Evolutionary conservation across 2,329 filamentous ascomycete genomes (phyloP).

Genomic region (Nannizziopsis arthrosporioides): DNA sequence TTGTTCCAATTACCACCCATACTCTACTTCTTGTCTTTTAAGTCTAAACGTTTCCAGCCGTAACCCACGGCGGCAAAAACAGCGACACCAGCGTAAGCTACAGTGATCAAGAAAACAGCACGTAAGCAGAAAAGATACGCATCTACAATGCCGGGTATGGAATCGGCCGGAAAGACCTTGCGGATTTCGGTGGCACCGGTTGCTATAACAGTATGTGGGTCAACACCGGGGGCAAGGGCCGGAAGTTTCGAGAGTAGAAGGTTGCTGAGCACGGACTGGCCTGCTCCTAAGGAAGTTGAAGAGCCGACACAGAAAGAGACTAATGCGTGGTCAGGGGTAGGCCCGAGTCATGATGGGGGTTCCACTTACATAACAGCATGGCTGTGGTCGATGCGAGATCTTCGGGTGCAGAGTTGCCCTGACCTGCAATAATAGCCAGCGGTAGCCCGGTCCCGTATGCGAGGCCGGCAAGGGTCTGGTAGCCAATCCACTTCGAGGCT

Average conservation of each 20-base stretch:
- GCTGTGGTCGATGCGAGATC: constrained; percentile 23
- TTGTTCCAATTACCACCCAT: no score
- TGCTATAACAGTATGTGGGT: constrained; percentile 17
- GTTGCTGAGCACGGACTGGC: constrained; percentile 28
- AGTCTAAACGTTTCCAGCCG: constrained; percentile 2
- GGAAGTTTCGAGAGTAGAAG: constrained; percentile 12
- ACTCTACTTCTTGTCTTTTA: neutral
- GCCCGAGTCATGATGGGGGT: neutral
- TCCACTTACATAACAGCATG: constrained; percentile 17
- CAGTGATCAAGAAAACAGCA: constrained; percentile 16
- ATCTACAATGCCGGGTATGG: constrained; percentile 18
- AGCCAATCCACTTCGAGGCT: constrained; percentile 29
- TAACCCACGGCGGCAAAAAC: neutral
- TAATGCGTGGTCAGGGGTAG: constrained; percentile 24
- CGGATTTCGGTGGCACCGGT: constrained; percentile 22
- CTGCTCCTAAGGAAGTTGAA: constrained; percentile 33
- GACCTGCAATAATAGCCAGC: constrained; percentile 25
- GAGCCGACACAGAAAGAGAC: constrained; percentile 27
- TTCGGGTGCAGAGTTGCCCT: constrained; percentile 19
- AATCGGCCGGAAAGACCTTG: constrained; percentile 15
- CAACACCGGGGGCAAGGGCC: constrained; percentile 19
- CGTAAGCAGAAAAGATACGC: constrained; percentile 23
- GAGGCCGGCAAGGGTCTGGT: constrained; percentile 23
- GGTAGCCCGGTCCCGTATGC: constrained; percentile 25
- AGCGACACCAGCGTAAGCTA: constrained; percentile 16